Conservation (phyloP, 441 rosid genomes). For the Adansonia gregorii region DNA sequence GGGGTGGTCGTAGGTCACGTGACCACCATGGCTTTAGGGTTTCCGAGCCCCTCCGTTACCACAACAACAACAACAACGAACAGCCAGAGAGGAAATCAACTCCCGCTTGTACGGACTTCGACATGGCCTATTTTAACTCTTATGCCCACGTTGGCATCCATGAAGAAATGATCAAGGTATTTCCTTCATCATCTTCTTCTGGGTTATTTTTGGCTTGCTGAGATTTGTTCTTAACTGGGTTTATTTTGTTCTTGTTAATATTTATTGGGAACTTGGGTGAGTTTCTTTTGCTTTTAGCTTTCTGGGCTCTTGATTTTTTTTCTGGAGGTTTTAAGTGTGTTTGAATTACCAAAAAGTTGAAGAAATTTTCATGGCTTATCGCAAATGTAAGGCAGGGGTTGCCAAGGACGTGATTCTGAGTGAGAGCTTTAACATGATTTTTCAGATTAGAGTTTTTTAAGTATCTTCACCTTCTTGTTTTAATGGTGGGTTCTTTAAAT, state of each 20-base stretch:
- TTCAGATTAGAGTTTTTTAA: not conserved
- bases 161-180: conserved; percentile 96
- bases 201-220: not conserved
- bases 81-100: conserved; percentile 41
- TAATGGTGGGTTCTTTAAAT: not conserved
- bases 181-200: not conserved
- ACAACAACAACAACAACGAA: conserved; percentile 31
- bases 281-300: not conserved
- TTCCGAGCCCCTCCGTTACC: conserved; percentile 34
- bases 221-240: not conserved
- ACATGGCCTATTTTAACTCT: conserved; percentile 86
- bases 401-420: not conserved
- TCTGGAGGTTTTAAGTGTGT: not conserved
- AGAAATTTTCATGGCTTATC: not conserved
- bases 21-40: conserved; percentile 39
- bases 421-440: not conserved
- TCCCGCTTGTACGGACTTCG: conserved; percentile 91
- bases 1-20: conserved; percentile 42
- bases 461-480: not conserved
- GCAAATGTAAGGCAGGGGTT: not conserved
- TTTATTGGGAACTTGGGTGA: conserved; percentile 5
- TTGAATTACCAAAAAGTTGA: not conserved
- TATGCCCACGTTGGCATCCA: conserved; percentile 97
- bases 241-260: not conserved
- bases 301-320: not conserved